phyloP scores from a whole-genome alignment of 2,329 filamentous ascomycete genomes.

The Penicillium sp. region DNA sequence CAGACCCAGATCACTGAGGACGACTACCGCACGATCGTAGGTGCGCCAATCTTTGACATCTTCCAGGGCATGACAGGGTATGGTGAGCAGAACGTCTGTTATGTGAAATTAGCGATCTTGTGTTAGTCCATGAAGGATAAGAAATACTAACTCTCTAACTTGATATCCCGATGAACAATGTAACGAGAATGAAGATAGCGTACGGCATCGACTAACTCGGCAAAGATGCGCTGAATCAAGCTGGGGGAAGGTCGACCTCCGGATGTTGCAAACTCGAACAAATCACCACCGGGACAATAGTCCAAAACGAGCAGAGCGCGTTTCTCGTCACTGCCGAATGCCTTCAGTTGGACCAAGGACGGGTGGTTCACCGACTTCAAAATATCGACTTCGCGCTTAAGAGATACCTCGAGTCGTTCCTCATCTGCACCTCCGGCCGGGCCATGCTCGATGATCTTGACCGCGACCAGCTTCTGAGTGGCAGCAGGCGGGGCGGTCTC shows the following conservation, averaged over 20 bases:
- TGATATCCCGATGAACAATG: conserved; percentile 96
- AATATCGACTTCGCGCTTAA: conserved; percentile 93
- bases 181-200: conserved; percentile 76
- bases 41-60: conserved; percentile 63
- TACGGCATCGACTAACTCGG: conserved; percentile 80
- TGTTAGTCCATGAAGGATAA: not conserved
- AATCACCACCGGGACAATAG: conserved; percentile 88
- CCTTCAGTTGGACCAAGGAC: conserved; percentile 83
- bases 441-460: conserved; percentile 94
- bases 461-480: conserved; percentile 78
- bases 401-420: conserved; percentile 83
- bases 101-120: conserved; percentile 15
- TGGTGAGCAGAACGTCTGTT: conserved; percentile 83
- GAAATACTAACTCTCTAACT: conserved; percentile 74
- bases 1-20: conserved; percentile 85
- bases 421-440: conserved; percentile 90
- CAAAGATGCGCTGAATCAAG: conserved; percentile 77
- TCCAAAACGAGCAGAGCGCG: conserved; percentile 80
- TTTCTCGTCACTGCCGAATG: conserved; percentile 78
- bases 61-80: conserved; percentile 64
- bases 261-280: conserved; percentile 84
- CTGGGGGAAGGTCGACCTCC: conserved; percentile 60
- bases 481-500: conserved; percentile 39
- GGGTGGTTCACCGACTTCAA: conserved; percentile 84
- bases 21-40: conserved; percentile 78